Evolutionary conservation across 139 green algal genomes (phyloP), one percentile per base, ranked within the genome.

Genomic region (Microglena sp.): DNA sequence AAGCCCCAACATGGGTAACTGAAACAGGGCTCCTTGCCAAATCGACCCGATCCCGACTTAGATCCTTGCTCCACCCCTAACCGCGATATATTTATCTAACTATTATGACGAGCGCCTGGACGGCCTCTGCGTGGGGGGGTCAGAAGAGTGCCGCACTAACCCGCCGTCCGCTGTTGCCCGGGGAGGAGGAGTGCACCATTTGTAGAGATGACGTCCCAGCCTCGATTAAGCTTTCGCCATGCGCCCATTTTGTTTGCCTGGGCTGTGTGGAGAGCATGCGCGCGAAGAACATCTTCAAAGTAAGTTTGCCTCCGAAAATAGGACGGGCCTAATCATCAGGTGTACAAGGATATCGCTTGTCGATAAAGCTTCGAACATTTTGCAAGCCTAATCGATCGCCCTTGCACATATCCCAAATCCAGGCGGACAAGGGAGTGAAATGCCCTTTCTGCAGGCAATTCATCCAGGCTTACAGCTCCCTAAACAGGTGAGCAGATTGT

Each of bases 221-320:
- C 1, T 75, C 64, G 4, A 72, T 85, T 0, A 5, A 54, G 1
- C 69, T 85, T 8, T n/a, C 45, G 54, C 78, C 78, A 11, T 85
- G 78, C 58, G 61, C 45, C n/a, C 78, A 85, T 34, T 63, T 45
- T 18, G 57, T 85, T 2, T 85, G 78, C 55, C 74, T 81, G 11
- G 57, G 33, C 7, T 85, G 78, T 34, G 72, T 85, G 36, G 78
- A 85, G 62, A 74, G 73, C 60, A 71, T 80, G 55, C 69, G 78
- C 8, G 75, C 75, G 33, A 82, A 82, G 43, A 85, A 85, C 63
- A 82, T 85, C 6, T 85, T 81, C 75, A 72, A 71, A 72, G 68
- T 71, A 21, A 24, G 63, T 28, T 31, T 44, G 11, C 56, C 28
- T 36, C 5, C 6, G 24, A 26, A 64, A 8, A 24, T n/a, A 32